phyloP scores from a whole-genome alignment of 306 rosid species.

The Casuarina cunninghamiana region DNA sequence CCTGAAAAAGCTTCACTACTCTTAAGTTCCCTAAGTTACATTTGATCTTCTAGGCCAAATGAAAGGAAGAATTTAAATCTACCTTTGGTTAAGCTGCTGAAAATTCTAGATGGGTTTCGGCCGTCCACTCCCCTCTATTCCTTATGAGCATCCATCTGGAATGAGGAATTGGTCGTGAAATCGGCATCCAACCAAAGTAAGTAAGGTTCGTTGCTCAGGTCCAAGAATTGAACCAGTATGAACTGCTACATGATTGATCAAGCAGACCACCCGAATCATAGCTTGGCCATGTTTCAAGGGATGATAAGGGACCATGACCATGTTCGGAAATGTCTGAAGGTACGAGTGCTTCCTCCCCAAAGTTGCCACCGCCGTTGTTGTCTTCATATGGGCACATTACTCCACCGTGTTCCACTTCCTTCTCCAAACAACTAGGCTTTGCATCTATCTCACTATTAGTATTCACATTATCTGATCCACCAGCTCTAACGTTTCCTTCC shows the following conservation, averaged over 20 bases:
- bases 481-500: constrained; percentile 30
- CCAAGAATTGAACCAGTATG: constrained; percentile 74
- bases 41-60: constrained; percentile 22
- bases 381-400: constrained; percentile 33
- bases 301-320: constrained; percentile 38
- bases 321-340: constrained; percentile 41
- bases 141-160: neutral
- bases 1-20: constrained; percentile 18
- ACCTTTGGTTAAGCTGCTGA: constrained; percentile 21
- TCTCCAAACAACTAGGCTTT: constrained; percentile 32
- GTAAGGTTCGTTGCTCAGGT: constrained; percentile 32
- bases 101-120: neutral
- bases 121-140: neutral
- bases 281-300: constrained; percentile 61
- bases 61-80: constrained; percentile 17
- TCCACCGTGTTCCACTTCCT: constrained; percentile 38
- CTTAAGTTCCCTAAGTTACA: neutral
- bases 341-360: constrained; percentile 40
- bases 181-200: constrained; percentile 20
- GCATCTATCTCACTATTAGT: constrained; percentile 29
- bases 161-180: neutral
- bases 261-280: constrained; percentile 47
- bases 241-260: constrained; percentile 51
- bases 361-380: constrained; percentile 24
- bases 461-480: constrained; percentile 42